Conservation (phyloP, 352 stramenopile genomes). For the Paralagenidium karlingii region DNA sequence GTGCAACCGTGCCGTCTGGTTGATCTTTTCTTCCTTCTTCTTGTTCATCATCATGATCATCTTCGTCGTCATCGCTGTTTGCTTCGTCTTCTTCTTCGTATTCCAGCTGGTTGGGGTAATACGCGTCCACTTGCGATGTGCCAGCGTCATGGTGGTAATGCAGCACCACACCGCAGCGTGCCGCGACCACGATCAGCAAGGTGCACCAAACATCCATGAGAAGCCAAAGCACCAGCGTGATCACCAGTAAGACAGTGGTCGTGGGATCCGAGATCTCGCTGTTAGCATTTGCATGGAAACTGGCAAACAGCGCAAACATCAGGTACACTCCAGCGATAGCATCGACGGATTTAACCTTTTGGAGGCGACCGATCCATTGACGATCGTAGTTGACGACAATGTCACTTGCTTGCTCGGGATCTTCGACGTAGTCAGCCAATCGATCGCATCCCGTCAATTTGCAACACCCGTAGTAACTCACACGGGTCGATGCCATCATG, state of each 20-base stretch:
- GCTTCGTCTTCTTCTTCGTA: conserved; percentile 32
- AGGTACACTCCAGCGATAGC: conserved; percentile 38
- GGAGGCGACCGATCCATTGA: conserved; percentile 38
- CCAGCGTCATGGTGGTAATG: conserved; percentile 43
- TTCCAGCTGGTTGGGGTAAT: conserved; percentile 52
- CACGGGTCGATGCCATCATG: conserved; percentile 34
- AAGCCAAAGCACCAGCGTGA: conserved; percentile 28
- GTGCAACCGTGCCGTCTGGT: no score
- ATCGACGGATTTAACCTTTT: conserved; percentile 49
- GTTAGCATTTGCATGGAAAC: conserved; percentile 40
- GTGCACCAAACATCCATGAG: conserved; percentile 55
- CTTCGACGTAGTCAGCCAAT: conserved; percentile 18
- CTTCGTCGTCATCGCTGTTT: conserved; percentile 9
- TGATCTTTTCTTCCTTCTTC: no score
- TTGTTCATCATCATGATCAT: no score
- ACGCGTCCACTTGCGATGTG: conserved; percentile 37
- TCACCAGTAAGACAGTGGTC: conserved; percentile 22
- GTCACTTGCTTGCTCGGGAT: no score
- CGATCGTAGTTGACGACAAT: conserved; percentile 58
- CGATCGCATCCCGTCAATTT: conserved; percentile 26
- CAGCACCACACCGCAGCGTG: conserved; percentile 29
- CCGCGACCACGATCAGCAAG: conserved; percentile 52
- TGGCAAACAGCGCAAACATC: conserved; percentile 54
- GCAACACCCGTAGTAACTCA: conserved; percentile 49
- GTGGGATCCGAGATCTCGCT: no score